Evolutionary conservation across 805 yeast genomes (phyloP).

Genomic region (Ogataea henricii): DNA sequence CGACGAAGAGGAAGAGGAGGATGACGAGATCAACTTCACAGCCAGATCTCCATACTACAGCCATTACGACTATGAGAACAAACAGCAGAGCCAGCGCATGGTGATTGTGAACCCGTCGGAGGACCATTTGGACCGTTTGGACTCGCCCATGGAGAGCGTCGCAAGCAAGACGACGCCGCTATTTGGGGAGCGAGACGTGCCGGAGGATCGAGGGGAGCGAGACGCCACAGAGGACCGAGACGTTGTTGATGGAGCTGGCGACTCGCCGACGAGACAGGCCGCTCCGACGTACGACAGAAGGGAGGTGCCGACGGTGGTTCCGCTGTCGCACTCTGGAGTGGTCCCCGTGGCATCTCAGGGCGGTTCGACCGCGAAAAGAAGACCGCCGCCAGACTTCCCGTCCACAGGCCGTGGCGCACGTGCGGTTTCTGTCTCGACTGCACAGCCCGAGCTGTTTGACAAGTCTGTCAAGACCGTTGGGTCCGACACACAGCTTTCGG

Average conservation of each 20-base stretch:
- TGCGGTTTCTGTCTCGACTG: conserved; percentile 37
- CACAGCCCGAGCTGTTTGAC: conserved; percentile 36
- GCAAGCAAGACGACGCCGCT: conserved; percentile 7
- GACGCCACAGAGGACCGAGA: too few species aligned
- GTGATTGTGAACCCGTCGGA: conserved; percentile 25
- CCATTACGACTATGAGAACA: conserved; percentile 27
- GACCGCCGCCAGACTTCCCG: conserved; percentile 44
- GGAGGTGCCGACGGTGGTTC: conserved; percentile 37
- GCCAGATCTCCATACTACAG: conserved; percentile 37
- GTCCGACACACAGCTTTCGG: background rate
- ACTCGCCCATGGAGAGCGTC: conserved; percentile 4
- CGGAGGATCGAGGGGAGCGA: too few species aligned
- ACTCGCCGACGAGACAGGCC: too few species aligned
- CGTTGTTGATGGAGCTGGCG: too few species aligned
- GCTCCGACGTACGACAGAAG: conserved; percentile 39
- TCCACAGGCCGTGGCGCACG: conserved; percentile 40
- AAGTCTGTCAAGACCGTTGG: conserved; percentile 4
- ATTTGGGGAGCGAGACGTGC: conserved; percentile 2
- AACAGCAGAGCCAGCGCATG: conserved; percentile 24
- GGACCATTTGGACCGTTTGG: conserved; percentile 8
- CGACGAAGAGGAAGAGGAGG: conserved; percentile 22
- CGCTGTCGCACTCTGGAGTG: conserved; percentile 29
- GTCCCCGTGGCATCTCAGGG: conserved; percentile 19
- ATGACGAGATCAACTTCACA: conserved; percentile 32
- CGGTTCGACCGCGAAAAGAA: conserved; percentile 19